Evolutionary conservation across 257 asterid genomes (phyloP), one percentile per base, ranked within the genome.

Genomic region (Paraleonurus japonicus): DNA sequence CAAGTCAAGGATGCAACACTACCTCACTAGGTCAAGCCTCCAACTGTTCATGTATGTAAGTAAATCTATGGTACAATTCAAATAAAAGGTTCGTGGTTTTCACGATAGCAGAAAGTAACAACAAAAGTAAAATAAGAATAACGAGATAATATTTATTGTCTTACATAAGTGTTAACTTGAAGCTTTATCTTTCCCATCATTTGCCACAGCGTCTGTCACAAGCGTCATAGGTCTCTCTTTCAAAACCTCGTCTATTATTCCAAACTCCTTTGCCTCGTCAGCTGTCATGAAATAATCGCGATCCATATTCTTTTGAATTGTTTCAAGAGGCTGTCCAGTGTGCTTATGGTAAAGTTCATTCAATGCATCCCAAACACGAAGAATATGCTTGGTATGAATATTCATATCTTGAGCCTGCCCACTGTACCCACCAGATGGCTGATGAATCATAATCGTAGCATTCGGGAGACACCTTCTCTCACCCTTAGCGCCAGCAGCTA

Each of bases 401-500:
- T 85, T 87, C 76, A 90, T 88, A 80, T 90, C 97, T 83, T 86
- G 88, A 37, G 98, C 96, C 78, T 90, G 98, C 28, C 98, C 98
- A 72, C 89, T 90, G 69, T 83, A 85, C 35, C 98, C 98, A 76
- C 97, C 96, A 69, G 97, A 90, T 75, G 97, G 97, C 80, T 90
- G 98, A 77, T 90, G 97, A 79, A 90, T 83, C 98, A 93, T 93
- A 53, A 93, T 71, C 4, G 96, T 83, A 50, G 98, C 96, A 70
- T 93, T 93, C 45, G 98, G 98, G 48, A 93, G 95, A 68, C 95
- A 66, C 51, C 88, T 78, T 68, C 98, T 85, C 87, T 86, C 88
- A 73, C 98, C 98, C 84, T 89, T 90, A 41, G 98, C 87, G 57
- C 98, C 98, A 77, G 98, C 92, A 65, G 97, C 95, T 82, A 93